Percentiles rank a stretch among this genome's conserved stretches.
Conservation (phyloP, 2,329 filamentous ascomycete genomes). For the Penicillium paneum region DNA sequence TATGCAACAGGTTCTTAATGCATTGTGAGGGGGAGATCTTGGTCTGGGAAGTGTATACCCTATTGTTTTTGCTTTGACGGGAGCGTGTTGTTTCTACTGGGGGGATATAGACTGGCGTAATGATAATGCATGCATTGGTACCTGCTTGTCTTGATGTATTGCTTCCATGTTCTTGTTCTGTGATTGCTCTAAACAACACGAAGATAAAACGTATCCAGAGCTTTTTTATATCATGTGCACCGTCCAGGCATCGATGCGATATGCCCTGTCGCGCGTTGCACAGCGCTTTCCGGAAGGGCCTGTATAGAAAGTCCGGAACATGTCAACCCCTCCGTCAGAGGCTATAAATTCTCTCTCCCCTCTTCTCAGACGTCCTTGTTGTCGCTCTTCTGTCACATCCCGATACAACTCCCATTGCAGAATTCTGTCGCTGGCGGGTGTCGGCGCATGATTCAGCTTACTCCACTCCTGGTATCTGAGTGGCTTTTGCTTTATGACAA, state of each 20-base stretch:
- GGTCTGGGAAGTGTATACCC: conserved; percentile 2
- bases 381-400: background rate
- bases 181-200: background rate
- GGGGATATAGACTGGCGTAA: conserved; percentile 1
- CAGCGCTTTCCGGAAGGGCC: background rate
- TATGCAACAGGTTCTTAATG: conserved; percentile 76
- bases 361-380: background rate
- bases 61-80: background rate
- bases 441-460: background rate
- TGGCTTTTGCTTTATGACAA: too few relatives aligned
- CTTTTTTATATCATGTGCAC: too few relatives aligned
- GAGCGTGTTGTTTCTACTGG: background rate
- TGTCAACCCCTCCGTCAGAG: background rate
- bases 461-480: background rate
- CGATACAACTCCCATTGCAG: background rate
- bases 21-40: conserved; percentile 45
- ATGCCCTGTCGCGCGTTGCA: background rate
- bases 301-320: background rate
- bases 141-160: background rate
- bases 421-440: background rate
- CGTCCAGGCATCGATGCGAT: background rate
- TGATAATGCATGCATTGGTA: background rate
- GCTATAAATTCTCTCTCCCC: background rate
- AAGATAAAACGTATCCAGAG: background rate
- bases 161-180: background rate